Evolutionary conservation across 495 filamentous ascomycete species (phyloP).

Genomic region (Podospora conica): DNA sequence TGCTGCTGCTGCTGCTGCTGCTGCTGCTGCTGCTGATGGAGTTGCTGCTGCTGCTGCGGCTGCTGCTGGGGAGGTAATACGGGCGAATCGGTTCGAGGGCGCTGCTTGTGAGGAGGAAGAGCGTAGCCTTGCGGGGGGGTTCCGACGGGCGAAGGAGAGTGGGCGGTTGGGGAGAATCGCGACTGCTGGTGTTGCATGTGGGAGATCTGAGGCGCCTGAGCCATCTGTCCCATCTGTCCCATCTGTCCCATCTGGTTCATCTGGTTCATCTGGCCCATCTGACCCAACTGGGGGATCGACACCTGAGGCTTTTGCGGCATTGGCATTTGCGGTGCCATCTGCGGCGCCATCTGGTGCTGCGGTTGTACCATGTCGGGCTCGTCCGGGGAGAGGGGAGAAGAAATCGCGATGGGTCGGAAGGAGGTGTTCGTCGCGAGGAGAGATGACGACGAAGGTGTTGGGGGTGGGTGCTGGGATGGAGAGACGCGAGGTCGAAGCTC

Average conservation of each 20-base stretch:
- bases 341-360: slow-evolving; percentile 24
- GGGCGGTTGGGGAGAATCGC: slow-evolving; percentile 32
- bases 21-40: background rate
- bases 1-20: slow-evolving; percentile 2
- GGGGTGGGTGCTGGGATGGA: background rate
- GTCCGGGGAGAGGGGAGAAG: background rate
- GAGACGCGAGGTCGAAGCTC: slow-evolving; percentile 21
- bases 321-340: background rate
- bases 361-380: slow-evolving; percentile 57
- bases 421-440: background rate
- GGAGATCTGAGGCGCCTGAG: slow-evolving; percentile 7
- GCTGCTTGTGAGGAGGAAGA: slow-evolving; percentile 60
- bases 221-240: slow-evolving; percentile 20
- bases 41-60: background rate
- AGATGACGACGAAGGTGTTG: background rate
- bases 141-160: slow-evolving; percentile 31
- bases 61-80: slow-evolving; percentile 9
- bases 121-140: slow-evolving; percentile 21
- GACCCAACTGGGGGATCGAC: slow-evolving; percentile 26
- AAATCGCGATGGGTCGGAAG: background rate
- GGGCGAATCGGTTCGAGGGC: slow-evolving; percentile 62
- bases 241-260: too few species aligned
- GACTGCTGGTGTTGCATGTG: slow-evolving; percentile 13
- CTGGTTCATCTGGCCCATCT: slow-evolving; percentile 39
- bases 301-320: slow-evolving; percentile 34